A percentile compares a stretch with the other conserved stretches of the same genome.
Conservation (phyloP, 768 basidiomycete genomes). For the Leucosporidium creatinivorum region DNA sequence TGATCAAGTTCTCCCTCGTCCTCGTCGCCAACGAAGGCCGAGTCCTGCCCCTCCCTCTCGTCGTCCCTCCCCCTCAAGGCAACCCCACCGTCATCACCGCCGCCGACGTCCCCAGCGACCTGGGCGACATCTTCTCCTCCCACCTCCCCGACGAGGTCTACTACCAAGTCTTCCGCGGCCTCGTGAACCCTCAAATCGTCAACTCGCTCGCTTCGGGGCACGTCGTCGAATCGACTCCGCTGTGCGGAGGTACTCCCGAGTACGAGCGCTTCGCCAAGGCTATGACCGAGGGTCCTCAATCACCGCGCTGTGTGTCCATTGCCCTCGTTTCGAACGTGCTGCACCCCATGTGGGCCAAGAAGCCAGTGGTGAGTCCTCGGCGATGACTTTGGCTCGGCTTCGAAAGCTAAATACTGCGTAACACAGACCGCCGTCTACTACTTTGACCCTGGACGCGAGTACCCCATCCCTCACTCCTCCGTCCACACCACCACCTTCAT, state of each 20-base stretch:
- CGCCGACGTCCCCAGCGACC: slow-evolving; percentile 78
- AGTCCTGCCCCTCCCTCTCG: slow-evolving; percentile 48
- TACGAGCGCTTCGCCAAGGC: slow-evolving; percentile 91
- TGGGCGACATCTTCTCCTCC: slow-evolving; percentile 91
- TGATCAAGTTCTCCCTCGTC: slow-evolving; percentile 86
- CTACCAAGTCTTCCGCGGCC: slow-evolving; percentile 88
- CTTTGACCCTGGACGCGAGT: slow-evolving; percentile 45
- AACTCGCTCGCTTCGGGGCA: slow-evolving; percentile 90
- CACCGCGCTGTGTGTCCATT: slow-evolving; percentile 81
- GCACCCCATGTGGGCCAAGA: slow-evolving; percentile 71
- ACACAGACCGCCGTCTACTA: slow-evolving; percentile 40
- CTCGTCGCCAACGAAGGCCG: slow-evolving; percentile 65
- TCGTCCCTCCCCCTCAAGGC: slow-evolving; percentile 44
- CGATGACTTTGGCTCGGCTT: not conserved
- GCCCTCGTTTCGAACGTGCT: slow-evolving; percentile 75
- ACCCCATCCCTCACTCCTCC: slow-evolving; percentile 57
- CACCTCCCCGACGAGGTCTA: slow-evolving; percentile 93
- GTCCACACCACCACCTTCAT: slow-evolving; percentile 75
- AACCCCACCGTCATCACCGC: slow-evolving; percentile 54
- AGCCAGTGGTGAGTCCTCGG: slow-evolving; percentile 51
- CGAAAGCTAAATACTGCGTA: not conserved
- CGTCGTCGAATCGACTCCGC: slow-evolving; percentile 74
- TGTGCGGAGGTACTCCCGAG: slow-evolving; percentile 90
- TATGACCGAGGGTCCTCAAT: slow-evolving; percentile 87
- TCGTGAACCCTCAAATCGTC: slow-evolving; percentile 78